Base-by-base conservation (phyloP, 1,284 basidiomycete species). In the Ceratobasidium sp. region DNA sequence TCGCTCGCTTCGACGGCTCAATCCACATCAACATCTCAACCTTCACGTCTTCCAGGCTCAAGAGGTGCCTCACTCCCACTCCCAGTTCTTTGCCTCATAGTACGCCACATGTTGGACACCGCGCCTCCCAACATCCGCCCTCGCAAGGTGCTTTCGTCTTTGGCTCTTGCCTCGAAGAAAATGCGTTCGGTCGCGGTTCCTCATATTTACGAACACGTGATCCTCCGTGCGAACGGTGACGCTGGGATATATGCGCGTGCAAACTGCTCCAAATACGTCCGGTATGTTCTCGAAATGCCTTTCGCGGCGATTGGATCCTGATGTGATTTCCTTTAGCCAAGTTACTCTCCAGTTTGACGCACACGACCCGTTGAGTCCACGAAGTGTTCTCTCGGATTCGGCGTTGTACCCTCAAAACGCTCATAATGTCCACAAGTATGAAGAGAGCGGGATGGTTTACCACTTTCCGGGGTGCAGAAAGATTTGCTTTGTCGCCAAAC, bases 191-290 rank as follows among this genome's bases (percentile, higher is more conserved):
- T 69, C 7, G 50, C 50, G 26, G 50, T 52, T 30, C 64, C 64
- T 3, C 46, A 57, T 32, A 46, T 69, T 41, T 69, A 69, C 28
- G 50, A 69, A 38, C 64, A 69, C 44, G 64, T 55, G 26, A 13
- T 13, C 18, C 16, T 69, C 11, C 50, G 38, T 1, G 35, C 14
- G 14, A 69, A 69, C 9, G 64, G 52, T 18, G 64, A 69, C 30
- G 35, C 38, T 28, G 64, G 38, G n/a, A 28, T 69, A 57, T 69
- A 69, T 57, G 64, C 52, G 52, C 50, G 52, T 13, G 44, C 41
- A 7, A 52, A 41, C 16, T 41, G 30, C 21, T 14, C 50, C 7
- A 44, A 69, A 23, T 32, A 69, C 30, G 47, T 69, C 21, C 50
- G 52, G 64, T 69, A 69, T 26, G 64, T 57, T 21, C 2, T 59